Evolutionary conservation across 108 stramenopile species (phyloP).

Genomic region (Seminavis robusta): DNA sequence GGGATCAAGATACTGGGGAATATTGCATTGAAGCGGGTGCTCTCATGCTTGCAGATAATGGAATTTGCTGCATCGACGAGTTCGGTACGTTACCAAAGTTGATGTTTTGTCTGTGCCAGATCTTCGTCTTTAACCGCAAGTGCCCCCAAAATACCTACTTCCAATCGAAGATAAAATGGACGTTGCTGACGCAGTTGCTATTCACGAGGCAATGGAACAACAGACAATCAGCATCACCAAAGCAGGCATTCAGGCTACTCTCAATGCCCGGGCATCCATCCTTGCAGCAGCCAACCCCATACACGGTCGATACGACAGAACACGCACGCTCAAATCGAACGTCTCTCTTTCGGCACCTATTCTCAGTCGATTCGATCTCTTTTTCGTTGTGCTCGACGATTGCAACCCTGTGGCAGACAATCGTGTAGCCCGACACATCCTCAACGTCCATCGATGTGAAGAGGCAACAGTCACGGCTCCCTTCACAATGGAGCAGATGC

Average conservation of each 20-base stretch:
- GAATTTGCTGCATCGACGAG: conserved; percentile 99
- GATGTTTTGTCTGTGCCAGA: background rate
- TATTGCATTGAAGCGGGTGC: conserved; percentile 99
- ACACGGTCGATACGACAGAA: conserved; percentile 97
- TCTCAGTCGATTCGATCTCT: conserved; percentile 97
- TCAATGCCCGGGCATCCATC: conserved; percentile 98
- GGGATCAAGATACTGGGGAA: conserved; percentile 98
- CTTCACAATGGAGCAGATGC: conserved; percentile 85
- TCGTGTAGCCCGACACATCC: conserved; percentile 93
- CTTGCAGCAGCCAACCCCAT: conserved; percentile 99
- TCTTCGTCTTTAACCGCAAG: conserved; percentile 1
- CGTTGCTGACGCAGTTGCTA: conserved; percentile 93
- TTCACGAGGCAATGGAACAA: conserved; percentile 98
- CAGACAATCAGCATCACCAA: conserved; percentile 99
- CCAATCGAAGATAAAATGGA: conserved; percentile 90
- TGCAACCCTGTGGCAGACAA: conserved; percentile 92
- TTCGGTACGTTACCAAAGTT: conserved; percentile 18
- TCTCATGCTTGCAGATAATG: conserved; percentile 99
- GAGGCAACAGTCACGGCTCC: conserved; percentile 69
- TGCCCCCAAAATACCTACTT: background rate
- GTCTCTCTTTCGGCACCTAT: conserved; percentile 95
- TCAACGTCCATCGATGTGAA: conserved; percentile 86
- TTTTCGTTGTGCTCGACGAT: conserved; percentile 98
- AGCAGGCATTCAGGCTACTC: conserved; percentile 98
- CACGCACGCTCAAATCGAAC: conserved; percentile 95